Conservation (phyloP, 129 eudicot genomes). For the Arctium minus region DNA sequence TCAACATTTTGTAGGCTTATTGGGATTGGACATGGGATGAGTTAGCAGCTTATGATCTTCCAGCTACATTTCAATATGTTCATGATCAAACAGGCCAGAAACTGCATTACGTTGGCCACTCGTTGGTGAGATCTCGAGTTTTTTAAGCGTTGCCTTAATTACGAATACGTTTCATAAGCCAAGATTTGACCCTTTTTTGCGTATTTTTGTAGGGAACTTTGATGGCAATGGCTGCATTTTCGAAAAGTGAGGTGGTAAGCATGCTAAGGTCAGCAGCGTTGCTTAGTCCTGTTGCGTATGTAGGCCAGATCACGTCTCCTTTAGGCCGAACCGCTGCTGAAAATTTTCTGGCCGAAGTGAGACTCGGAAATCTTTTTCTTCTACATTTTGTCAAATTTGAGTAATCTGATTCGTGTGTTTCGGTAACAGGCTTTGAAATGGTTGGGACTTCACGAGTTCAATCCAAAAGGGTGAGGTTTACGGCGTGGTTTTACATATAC, state of each 20-base stretch:
- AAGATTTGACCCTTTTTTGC: constrained; percentile 1
- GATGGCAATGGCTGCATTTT: constrained; percentile 60
- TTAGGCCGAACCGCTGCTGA: constrained; percentile 55
- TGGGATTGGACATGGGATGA: constrained; percentile 93
- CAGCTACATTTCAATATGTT: constrained; percentile 58
- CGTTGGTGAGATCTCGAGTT: constrained; percentile 38
- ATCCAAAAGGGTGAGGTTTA: constrained; percentile 57
- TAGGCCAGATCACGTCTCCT: constrained; percentile 61
- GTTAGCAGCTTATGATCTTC: constrained; percentile 62
- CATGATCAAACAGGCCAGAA: constrained; percentile 51
- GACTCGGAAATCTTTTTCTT: neutral
- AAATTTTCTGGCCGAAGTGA: constrained; percentile 47
- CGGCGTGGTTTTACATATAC: neutral
- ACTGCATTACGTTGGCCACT: constrained; percentile 71
- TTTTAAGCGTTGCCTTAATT: neutral
- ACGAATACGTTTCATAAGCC: neutral
- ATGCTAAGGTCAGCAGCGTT: constrained; percentile 59
- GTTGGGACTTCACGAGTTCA: constrained; percentile 61
- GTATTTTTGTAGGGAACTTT: constrained; percentile 57
- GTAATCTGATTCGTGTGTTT: neutral
- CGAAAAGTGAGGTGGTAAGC: constrained; percentile 53
- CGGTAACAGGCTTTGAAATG: constrained; percentile 45
- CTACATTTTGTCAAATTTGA: neutral
- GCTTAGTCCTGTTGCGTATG: constrained; percentile 64
- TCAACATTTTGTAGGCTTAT: constrained; percentile 35